Percentiles rank a stretch among this genome's conserved stretches.
Conservation (phyloP, 306 rosid genomes). For the Vigna reflexopilosa region DNA sequence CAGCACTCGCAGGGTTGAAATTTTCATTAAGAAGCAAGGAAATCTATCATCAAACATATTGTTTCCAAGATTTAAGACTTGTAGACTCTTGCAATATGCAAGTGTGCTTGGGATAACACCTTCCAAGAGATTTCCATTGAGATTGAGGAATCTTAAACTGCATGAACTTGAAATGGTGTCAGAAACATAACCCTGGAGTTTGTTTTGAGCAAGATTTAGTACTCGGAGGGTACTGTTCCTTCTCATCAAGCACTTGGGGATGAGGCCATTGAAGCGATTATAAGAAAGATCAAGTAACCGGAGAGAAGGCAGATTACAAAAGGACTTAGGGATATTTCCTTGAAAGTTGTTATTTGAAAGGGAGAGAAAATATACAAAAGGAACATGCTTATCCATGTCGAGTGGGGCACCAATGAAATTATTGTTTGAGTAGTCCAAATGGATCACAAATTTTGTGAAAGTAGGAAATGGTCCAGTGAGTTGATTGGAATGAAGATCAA, state of each 20-base stretch:
- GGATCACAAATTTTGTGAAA: not conserved
- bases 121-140: constrained; percentile 36
- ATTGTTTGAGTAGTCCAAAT: constrained; percentile 51
- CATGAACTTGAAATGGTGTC: constrained; percentile 30
- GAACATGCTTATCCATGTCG: constrained; percentile 8
- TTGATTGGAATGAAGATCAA: constrained; percentile 62
- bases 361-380: not conserved
- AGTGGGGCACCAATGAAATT: constrained; percentile 41
- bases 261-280: constrained; percentile 30
- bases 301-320: constrained; percentile 33
- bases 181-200: constrained; percentile 27
- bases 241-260: constrained; percentile 42
- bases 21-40: constrained; percentile 43
- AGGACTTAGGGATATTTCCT: constrained; percentile 27
- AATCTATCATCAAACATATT: constrained; percentile 25
- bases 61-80: constrained; percentile 40
- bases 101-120: constrained; percentile 49
- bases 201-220: constrained; percentile 41
- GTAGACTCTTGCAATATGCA: constrained; percentile 29
- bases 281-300: constrained; percentile 51
- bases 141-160: constrained; percentile 30
- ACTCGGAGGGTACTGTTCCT: not conserved
- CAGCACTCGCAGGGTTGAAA: constrained; percentile 29
- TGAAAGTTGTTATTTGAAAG: constrained; percentile 33
- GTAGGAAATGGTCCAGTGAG: constrained; percentile 41